A percentile compares a stretch with the other conserved stretches of the same genome.
phyloP scores from a whole-genome alignment of 1,139 yeast genomes.

The Yamadazyma epiphylla region DNA sequence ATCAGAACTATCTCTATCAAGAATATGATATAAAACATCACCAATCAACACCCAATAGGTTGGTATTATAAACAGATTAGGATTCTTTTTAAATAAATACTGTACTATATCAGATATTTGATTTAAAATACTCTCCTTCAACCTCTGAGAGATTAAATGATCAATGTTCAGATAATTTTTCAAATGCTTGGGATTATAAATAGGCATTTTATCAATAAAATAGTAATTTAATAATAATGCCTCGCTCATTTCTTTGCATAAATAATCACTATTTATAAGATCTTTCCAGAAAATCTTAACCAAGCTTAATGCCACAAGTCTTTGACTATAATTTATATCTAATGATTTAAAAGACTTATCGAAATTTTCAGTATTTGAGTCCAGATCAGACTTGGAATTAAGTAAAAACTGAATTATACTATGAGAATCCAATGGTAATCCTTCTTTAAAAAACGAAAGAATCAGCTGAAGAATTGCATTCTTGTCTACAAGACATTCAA shows the following conservation, averaged over 20 bases:
- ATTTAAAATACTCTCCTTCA: constrained; percentile 20
- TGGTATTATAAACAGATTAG: constrained; percentile 78
- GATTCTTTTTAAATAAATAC: constrained; percentile 52
- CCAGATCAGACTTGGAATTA: constrained; percentile 6
- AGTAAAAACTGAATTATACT: constrained; percentile 18
- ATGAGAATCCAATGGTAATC: constrained; percentile 41
- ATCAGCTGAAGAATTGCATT: constrained; percentile 61
- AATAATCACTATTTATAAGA: constrained; percentile 47
- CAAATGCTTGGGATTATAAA: constrained; percentile 5
- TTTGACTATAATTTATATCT: constrained; percentile 34
- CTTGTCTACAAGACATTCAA: constrained; percentile 64
- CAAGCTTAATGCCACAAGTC: constrained; percentile 47
- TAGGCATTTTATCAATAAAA: constrained; percentile 23
- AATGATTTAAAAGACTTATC: constrained; percentile 13
- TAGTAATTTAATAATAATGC: constrained; percentile 41
- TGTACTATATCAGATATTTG: constrained; percentile 33
- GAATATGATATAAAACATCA: constrained; percentile 33
- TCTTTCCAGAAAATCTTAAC: constrained; percentile 72
- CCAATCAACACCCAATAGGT: constrained; percentile 64
- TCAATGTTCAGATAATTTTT: constrained; percentile 3
- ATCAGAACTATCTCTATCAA: constrained; percentile 37
- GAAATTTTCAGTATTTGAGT: constrained; percentile 7
- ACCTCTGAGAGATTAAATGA: constrained; percentile 8
- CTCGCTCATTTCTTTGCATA: constrained; percentile 61
- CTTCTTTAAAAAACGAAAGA: constrained; percentile 51